Conservation (phyloP, 1,284 basidiomycete species). For the Pterulicium gracile region DNA sequence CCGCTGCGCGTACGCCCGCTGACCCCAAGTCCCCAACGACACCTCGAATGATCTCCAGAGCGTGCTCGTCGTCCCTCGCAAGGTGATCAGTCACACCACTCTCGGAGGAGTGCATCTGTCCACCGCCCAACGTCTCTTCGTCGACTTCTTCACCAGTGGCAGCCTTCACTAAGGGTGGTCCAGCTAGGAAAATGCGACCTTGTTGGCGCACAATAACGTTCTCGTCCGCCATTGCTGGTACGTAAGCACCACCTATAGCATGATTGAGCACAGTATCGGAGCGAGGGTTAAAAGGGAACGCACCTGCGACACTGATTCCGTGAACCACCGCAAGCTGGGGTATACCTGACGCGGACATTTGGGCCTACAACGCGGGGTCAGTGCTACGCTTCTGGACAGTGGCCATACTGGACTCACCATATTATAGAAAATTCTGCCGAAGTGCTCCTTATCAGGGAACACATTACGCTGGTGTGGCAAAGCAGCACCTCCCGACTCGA, state of each 20-base stretch:
- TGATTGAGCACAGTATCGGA: conserved; percentile 23
- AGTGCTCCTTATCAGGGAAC: conserved; percentile 87
- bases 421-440: conserved; percentile 95
- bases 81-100: conserved; percentile 93
- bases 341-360: conserved; percentile 84
- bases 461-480: conserved; percentile 90
- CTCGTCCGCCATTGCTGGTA: conserved; percentile 94
- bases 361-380: conserved; percentile 41
- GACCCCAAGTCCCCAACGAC: conserved; percentile 74
- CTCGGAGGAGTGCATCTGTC: conserved; percentile 89
- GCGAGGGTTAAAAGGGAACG: conserved; percentile 9
- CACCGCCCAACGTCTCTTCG: conserved; percentile 86
- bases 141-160: conserved; percentile 92
- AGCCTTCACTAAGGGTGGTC: conserved; percentile 90
- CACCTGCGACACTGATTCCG: conserved; percentile 85
- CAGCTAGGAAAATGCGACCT: conserved; percentile 92
- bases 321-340: conserved; percentile 92
- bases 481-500: conserved; percentile 91
- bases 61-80: conserved; percentile 82
- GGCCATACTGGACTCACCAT: conserved; percentile 58
- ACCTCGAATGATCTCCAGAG: conserved; percentile 74
- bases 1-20: conserved; percentile 35
- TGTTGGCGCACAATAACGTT: conserved; percentile 93
- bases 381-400: conserved; percentile 5
- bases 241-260: conserved; percentile 72